Conservation (phyloP, 768 basidiomycete species). For the Leccinum uliginosum region DNA sequence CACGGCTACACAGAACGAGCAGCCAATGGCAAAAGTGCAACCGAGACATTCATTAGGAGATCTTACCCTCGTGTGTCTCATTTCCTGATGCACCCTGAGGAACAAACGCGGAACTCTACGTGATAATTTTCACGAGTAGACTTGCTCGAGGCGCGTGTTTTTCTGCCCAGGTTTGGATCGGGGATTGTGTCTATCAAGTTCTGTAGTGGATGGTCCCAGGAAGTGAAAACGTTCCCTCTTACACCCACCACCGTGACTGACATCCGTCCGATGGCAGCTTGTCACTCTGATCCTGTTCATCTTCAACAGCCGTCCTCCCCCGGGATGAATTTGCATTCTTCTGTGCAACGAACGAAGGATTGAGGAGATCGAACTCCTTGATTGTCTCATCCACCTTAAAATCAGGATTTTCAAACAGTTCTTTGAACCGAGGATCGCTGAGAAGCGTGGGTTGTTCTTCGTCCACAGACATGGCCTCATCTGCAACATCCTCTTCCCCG, state of each 20-base stretch:
- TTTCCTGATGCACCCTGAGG: conserved; percentile 30
- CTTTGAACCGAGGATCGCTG: conserved; percentile 84
- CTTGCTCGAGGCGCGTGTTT: conserved; percentile 44
- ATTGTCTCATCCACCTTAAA: conserved; percentile 88
- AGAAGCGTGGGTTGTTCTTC: conserved; percentile 48
- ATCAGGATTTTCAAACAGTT: conserved; percentile 86
- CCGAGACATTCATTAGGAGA: background rate
- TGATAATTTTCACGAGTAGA: conserved; percentile 40
- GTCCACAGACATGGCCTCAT: conserved; percentile 32
- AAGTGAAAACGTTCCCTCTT: conserved; percentile 9
- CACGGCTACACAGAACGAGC: conserved; percentile 25
- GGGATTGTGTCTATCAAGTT: conserved; percentile 54
- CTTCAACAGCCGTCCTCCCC: conserved; percentile 77
- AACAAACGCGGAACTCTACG: conserved; percentile 26
- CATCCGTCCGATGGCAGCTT: conserved; percentile 57
- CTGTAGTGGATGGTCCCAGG: conserved; percentile 26
- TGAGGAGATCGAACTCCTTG: conserved; percentile 87
- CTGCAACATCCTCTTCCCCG: conserved; percentile 30
- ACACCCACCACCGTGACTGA: conserved; percentile 49
- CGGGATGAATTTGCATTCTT: conserved; percentile 34
- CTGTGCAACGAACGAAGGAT: conserved; percentile 76
- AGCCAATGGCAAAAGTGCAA: background rate
- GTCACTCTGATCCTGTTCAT: conserved; percentile 87
- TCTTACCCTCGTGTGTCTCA: conserved; percentile 22
- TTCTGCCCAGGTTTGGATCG: conserved; percentile 46